A percentile compares a stretch with the other conserved stretches of the same genome.
These are phyloP conservation scores for Karstenula rhodostoma DNA, from an alignment of 2,329 filamentous ascomycete species.

Conservation along the genomic window DNA sequence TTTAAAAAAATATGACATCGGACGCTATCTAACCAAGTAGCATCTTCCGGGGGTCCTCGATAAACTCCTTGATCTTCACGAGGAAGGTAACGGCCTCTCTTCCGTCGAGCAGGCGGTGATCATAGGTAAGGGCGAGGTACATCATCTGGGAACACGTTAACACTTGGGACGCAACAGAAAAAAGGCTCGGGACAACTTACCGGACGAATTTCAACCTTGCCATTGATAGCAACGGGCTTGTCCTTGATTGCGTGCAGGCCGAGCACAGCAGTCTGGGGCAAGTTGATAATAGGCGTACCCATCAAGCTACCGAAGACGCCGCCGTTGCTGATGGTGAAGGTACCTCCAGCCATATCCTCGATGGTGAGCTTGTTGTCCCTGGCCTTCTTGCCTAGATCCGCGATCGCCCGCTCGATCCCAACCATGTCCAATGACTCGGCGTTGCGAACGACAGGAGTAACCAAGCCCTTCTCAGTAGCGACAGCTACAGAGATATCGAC, in stretches of 20 bases:
- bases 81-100: conserved; percentile 96
- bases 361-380: conserved; percentile 97
- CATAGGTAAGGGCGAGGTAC: conserved; percentile 97
- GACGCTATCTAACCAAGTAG: conserved; percentile 60
- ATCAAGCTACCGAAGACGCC: conserved; percentile 97
- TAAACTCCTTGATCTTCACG: conserved; percentile 96
- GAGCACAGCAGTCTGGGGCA: conserved; percentile 89
- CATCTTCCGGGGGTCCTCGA: conserved; percentile 95
- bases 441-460: conserved; percentile 96
- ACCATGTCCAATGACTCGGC: conserved; percentile 88
- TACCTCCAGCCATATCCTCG: conserved; percentile 98
- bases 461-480: conserved; percentile 95
- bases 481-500: conserved; percentile 98
- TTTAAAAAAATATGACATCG: neutral
- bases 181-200: conserved; percentile 49
- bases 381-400: conserved; percentile 96
- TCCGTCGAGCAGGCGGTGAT: conserved; percentile 94
- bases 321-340: conserved; percentile 96
- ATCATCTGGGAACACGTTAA: conserved; percentile 72
- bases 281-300: conserved; percentile 98
- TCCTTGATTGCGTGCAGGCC: conserved; percentile 98
- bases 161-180: neutral
- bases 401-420: conserved; percentile 88
- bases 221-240: conserved; percentile 85
- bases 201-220: conserved; percentile 92